Evolutionary conservation across 139 green algal genomes (phyloP).

Genomic region (Dunaliella sp.): DNA sequence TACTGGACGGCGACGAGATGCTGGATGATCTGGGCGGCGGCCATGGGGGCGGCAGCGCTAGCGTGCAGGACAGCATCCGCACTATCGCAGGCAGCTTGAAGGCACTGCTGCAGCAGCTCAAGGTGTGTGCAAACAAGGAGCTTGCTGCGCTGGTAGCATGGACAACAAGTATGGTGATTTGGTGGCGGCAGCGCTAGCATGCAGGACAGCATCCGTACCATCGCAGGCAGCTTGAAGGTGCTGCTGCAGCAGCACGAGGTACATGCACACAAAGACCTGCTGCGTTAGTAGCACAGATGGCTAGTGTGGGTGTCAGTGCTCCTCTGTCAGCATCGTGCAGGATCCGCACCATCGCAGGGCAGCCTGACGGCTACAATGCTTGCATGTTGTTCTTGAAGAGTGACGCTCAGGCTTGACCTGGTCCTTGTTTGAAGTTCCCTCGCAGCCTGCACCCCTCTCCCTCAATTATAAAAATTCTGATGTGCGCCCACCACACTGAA

Average conservation of each 20-base stretch:
- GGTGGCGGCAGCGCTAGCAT: constrained; percentile 30
- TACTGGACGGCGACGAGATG: background rate
- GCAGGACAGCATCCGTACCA: constrained; percentile 49
- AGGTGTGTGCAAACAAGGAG: constrained; percentile 36
- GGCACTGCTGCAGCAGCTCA: constrained; percentile 57
- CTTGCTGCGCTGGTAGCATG: background rate
- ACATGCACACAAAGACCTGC: no score
- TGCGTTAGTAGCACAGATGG: no score
- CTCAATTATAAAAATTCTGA: no score
- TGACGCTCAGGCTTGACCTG: no score
- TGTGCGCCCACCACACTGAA: no score
- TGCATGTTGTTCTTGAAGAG: no score
- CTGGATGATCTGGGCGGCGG: background rate
- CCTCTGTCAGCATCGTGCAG: no score
- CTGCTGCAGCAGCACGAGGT: constrained; percentile 60
- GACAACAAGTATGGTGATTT: background rate
- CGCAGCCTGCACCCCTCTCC: no score
- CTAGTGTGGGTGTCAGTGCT: no score
- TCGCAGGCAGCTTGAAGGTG: constrained; percentile 60
- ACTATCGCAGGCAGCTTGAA: constrained; percentile 64
- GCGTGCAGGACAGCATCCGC: constrained; percentile 48
- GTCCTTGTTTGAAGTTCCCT: no score
- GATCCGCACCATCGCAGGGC: no score
- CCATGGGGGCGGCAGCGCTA: background rate
- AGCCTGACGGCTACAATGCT: no score